These are phyloP conservation scores for Saxophila tyrrhenica DNA, from an alignment of 495 filamentous ascomycete species.

Conservation along the genomic window DNA sequence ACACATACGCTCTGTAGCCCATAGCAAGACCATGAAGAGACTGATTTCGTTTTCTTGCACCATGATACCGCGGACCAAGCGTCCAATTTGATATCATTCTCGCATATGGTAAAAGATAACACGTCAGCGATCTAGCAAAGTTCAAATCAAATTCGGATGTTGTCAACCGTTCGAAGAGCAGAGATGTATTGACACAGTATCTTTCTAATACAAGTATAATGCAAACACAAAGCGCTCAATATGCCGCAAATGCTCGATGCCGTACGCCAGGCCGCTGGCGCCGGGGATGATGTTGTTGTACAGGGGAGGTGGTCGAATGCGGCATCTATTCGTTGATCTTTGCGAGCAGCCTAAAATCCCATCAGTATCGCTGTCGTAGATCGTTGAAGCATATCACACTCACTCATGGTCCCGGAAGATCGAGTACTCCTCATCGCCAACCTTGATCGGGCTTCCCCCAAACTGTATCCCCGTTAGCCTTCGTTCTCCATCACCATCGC, in stretches of 20 bases:
- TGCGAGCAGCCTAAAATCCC: slow-evolving; percentile 29
- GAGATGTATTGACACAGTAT: slow-evolving; percentile 7
- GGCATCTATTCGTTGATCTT: slow-evolving; percentile 38
- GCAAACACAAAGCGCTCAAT: slow-evolving; percentile 5
- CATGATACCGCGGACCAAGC: no score
- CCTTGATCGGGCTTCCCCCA: slow-evolving; percentile 90
- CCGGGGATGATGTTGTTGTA: slow-evolving; percentile 14
- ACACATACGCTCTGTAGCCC: no score
- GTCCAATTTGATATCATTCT: no score
- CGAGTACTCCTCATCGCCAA: slow-evolving; percentile 90
- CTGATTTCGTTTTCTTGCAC: background rate
- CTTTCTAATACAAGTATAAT: slow-evolving; percentile 4
- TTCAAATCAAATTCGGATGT: no score
- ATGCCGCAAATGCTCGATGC: background rate
- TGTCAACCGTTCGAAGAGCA: slow-evolving; percentile 1
- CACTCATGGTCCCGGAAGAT: slow-evolving; percentile 97
- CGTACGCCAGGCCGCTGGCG: background rate
- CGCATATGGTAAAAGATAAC: no score
- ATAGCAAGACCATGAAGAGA: no score
- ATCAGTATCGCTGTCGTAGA: slow-evolving; percentile 9
- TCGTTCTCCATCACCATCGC: slow-evolving; percentile 6
- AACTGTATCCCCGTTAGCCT: slow-evolving; percentile 58
- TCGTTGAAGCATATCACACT: no score
- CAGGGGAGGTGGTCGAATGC: background rate
- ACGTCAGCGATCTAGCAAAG: no score